phyloP scores from a whole-genome alignment of 768 basidiomycete species.

The Cystofilobasidium bisporidii region DNA sequence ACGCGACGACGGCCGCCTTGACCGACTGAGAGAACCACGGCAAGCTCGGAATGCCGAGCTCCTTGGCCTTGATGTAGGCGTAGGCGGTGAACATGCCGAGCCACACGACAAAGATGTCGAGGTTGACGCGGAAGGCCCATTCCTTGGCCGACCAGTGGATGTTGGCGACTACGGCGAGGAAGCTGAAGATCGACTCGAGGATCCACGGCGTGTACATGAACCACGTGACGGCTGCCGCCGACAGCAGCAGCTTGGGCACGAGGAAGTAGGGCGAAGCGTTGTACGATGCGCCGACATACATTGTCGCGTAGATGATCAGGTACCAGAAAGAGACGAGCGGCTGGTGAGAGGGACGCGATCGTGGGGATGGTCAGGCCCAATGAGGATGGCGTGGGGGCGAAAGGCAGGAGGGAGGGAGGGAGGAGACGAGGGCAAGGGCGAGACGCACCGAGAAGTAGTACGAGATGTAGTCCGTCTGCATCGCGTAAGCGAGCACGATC shows the following conservation, averaged over 20 bases:
- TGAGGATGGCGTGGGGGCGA: too few relatives aligned
- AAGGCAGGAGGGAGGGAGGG: background rate
- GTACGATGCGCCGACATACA: slow-evolving; percentile 58
- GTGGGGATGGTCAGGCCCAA: too few relatives aligned
- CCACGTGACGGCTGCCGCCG: slow-evolving; percentile 54
- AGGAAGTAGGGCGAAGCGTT: slow-evolving; percentile 64
- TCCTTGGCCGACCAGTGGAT: slow-evolving; percentile 78
- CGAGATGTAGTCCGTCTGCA: slow-evolving; percentile 72
- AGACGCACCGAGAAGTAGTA: slow-evolving; percentile 50
- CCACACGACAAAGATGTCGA: slow-evolving; percentile 84
- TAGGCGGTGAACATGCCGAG: slow-evolving; percentile 72
- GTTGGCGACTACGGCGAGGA: slow-evolving; percentile 56
- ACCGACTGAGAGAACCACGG: slow-evolving; percentile 53
- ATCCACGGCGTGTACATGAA: slow-evolving; percentile 59
- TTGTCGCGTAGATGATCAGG: slow-evolving; percentile 70
- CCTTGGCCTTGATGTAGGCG: slow-evolving; percentile 62
- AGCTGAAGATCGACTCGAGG: slow-evolving; percentile 54
- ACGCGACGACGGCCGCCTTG: slow-evolving; percentile 48
- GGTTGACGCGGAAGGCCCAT: slow-evolving; percentile 77
- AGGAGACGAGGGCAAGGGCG: too few relatives aligned
- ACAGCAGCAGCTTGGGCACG: slow-evolving; percentile 58
- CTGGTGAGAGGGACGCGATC: too few relatives aligned
- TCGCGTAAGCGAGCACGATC: slow-evolving; percentile 69
- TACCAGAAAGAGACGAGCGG: slow-evolving; percentile 85
- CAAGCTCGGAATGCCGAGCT: slow-evolving; percentile 60